phyloP scores from a whole-genome alignment of 129 eudicot genomes.

The Chrysanthemum lavandulifolium region DNA sequence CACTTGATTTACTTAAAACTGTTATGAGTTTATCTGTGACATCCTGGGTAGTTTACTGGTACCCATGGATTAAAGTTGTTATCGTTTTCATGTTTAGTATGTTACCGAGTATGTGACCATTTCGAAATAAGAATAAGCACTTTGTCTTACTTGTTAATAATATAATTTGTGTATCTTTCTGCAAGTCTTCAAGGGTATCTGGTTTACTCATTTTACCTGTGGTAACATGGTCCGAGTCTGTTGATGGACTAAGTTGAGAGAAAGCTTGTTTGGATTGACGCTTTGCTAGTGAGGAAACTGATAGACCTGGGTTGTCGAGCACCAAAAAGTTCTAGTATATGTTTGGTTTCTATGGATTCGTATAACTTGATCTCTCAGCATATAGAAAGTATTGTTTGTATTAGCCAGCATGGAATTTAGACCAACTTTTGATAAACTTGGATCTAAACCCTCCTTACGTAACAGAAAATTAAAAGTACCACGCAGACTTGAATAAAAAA shows the following conservation, averaged over 20 bases:
- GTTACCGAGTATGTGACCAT: neutral
- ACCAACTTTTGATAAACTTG: no score
- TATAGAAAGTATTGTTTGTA: no score
- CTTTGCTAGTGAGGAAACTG: neutral
- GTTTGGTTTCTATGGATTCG: neutral
- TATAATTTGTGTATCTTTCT: no score
- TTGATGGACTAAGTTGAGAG: no score
- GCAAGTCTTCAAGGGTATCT: no score
- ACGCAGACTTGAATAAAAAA: no score
- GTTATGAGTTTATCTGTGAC: neutral
- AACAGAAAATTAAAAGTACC: no score
- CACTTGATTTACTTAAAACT: neutral
- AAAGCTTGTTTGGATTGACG: neutral
- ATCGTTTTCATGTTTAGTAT: neutral
- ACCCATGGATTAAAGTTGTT: neutral
- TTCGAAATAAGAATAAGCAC: constrained; percentile 17
- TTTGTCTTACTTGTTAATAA: constrained; percentile 4
- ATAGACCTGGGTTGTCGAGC: neutral
- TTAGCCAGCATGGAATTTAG: no score
- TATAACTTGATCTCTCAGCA: neutral
- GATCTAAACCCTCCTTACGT: no score
- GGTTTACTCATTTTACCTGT: no score
- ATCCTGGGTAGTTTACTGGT: neutral
- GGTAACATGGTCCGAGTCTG: no score
- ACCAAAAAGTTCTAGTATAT: neutral